Evolutionary conservation across 306 rosid genomes (phyloP), one percentile per base, ranked within the genome.

Genomic region (Ormosia semicastrata): DNA sequence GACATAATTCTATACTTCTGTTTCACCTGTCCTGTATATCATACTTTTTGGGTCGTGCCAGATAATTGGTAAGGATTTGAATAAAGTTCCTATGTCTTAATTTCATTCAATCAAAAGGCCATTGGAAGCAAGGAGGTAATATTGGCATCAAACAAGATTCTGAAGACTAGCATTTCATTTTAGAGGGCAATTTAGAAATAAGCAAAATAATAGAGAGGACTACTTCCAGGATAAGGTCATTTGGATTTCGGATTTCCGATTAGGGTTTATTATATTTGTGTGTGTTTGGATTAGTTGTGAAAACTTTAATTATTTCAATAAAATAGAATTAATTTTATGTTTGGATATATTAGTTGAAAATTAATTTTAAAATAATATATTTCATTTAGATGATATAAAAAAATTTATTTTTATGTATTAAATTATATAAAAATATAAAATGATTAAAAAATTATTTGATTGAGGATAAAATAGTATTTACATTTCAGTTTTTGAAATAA

Each of bases 71-170:
- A 46, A 50, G 59, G 39, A 52, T 70, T 32, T 67, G 44, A 75
- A 67, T 29, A 34, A 75, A 75, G 18, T 68, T 66, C 43, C 36
- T 70, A n/a, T 62, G 54, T 60, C 74, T 59, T 53, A 53, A 65
- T 76, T 53, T 36, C 46, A 71, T 60, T 52, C 83, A 69, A 70
- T 57, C 33, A 59, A 41, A 83, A 12, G 18, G 7, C 65, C 75
- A 47, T 43, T 63, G 74, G 47, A 70, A 36, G 56, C 34, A 4
- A 13, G 34, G 37, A 60, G 44, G 49, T 41, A 59, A 43, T 46
- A 32, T 49, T 72, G 29, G 44, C 11, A 18, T 50, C 60, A 52
- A 49, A 53, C 14, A 66, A 52, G 49, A 37, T 34, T 76, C 17
- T 24, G 40, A 18, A 67, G 62, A 40, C 18, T 41, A 41, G 39